These are phyloP conservation scores for Lathyrus oleraceus DNA, from an alignment of 306 rosid genomes.

Conservation along the genomic window DNA sequence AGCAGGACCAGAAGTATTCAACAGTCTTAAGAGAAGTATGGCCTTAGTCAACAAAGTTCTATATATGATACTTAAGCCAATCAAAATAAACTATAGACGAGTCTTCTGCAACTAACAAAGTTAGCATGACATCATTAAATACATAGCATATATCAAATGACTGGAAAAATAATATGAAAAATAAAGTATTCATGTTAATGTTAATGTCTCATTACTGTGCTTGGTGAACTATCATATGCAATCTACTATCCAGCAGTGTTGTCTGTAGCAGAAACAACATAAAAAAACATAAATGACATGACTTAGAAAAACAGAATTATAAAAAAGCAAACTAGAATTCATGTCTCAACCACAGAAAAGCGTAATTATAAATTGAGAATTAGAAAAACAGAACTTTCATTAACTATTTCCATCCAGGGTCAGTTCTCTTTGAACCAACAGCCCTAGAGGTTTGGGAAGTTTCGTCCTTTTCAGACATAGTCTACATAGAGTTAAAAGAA, in stretches of 20 bases:
- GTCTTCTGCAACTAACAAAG: not conserved
- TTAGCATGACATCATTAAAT: not conserved
- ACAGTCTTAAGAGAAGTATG: not conserved
- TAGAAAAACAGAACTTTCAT: no score
- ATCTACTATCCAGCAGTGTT: not conserved
- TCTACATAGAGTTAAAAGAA: no score
- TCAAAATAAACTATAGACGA: conserved; percentile 3
- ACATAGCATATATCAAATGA: conserved; percentile 23
- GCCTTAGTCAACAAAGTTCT: not conserved
- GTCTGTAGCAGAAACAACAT: no score
- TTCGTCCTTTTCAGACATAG: no score
- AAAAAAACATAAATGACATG: no score
- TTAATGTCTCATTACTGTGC: not conserved
- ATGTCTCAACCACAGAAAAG: no score
- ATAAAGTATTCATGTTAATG: not conserved
- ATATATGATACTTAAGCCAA: not conserved
- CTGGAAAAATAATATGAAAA: not conserved
- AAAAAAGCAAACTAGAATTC: no score
- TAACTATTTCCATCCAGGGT: no score
- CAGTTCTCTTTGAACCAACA: no score
- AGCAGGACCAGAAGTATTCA: not conserved
- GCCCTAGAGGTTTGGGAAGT: no score
- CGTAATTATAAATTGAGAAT: no score
- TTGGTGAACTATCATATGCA: conserved; percentile 13
- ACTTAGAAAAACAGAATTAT: no score